Percentiles rank a stretch among this genome's conserved stretches.
These are phyloP conservation scores for Pholiota conissans DNA, from an alignment of 768 basidiomycete genomes.

Conservation along the genomic window DNA sequence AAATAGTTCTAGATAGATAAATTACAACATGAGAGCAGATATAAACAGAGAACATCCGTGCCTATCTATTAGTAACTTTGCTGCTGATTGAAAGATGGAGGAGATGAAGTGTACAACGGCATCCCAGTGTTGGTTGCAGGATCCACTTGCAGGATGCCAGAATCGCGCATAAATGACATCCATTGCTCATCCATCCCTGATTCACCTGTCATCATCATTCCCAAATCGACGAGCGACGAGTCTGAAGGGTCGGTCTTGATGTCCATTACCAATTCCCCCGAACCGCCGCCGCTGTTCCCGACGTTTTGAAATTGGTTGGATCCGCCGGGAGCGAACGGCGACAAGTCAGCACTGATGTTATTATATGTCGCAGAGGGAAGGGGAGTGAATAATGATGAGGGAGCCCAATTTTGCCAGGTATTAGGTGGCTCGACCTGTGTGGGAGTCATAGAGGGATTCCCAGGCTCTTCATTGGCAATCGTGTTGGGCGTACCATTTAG, in stretches of 20 bases:
- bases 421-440: constrained; percentile 4
- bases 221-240: constrained; percentile 37
- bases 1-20: not conserved
- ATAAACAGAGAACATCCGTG: not conserved
- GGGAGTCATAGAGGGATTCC: not conserved
- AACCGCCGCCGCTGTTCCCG: not conserved
- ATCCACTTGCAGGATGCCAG: constrained; percentile 49
- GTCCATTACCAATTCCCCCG: constrained; percentile 5
- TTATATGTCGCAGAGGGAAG: constrained; percentile 16
- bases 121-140: constrained; percentile 2
- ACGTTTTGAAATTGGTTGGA: not conserved
- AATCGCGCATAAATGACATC: constrained; percentile 65
- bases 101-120: constrained; percentile 6
- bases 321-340: constrained; percentile 4
- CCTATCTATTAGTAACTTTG: not conserved
- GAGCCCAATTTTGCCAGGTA: constrained; percentile 13
- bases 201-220: constrained; percentile 55
- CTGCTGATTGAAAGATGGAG: constrained; percentile 4
- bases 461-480: not conserved
- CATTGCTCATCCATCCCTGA: constrained; percentile 67
- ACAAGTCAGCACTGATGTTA: constrained; percentile 15
- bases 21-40: not conserved
- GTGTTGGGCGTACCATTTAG: constrained; percentile 2
- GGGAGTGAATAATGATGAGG: constrained; percentile 15
- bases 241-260: constrained; percentile 31